Percentiles rank a stretch among this genome's conserved stretches.
Evolutionary conservation across 495 filamentous ascomycete species (phyloP).

Genomic region (Pseudoneurospora amorphoporcata): DNA sequence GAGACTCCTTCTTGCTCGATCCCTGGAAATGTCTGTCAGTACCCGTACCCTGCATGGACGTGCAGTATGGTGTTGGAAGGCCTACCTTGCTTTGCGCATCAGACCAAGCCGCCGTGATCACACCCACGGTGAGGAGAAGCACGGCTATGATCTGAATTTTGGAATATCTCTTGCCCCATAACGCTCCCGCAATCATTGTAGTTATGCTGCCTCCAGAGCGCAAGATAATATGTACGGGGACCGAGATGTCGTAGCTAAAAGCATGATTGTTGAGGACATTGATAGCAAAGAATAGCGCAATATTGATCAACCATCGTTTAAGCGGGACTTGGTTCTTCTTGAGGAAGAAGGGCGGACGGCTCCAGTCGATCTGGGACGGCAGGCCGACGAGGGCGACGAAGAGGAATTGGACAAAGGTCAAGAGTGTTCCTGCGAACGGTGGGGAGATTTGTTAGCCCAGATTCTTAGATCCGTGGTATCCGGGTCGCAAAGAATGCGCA

Average conservation of each 20-base stretch:
- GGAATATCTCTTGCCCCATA: conserved; percentile 79
- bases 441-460: background rate
- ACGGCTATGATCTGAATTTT: conserved; percentile 70
- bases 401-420: conserved; percentile 91
- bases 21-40: conserved; percentile 15
- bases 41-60: conserved; percentile 2
- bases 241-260: conserved; percentile 92
- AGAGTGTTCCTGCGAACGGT: conserved; percentile 55
- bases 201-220: conserved; percentile 91
- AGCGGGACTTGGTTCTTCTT: conserved; percentile 74
- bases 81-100: conserved; percentile 74
- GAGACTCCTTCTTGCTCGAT: conserved; percentile 17
- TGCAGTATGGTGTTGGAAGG: background rate
- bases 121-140: conserved; percentile 70
- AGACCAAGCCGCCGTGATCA: conserved; percentile 76
- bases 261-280: conserved; percentile 96
- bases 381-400: conserved; percentile 73
- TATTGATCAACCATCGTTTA: conserved; percentile 75
- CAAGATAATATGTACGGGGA: conserved; percentile 94
- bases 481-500: background rate
- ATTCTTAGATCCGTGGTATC: background rate
- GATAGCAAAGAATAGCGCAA: conserved; percentile 81
- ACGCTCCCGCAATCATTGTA: conserved; percentile 75
- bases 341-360: conserved; percentile 53
- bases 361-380: conserved; percentile 54